Conservation (phyloP, 495 filamentous ascomycete species). For the Hypoxylon rickii region DNA sequence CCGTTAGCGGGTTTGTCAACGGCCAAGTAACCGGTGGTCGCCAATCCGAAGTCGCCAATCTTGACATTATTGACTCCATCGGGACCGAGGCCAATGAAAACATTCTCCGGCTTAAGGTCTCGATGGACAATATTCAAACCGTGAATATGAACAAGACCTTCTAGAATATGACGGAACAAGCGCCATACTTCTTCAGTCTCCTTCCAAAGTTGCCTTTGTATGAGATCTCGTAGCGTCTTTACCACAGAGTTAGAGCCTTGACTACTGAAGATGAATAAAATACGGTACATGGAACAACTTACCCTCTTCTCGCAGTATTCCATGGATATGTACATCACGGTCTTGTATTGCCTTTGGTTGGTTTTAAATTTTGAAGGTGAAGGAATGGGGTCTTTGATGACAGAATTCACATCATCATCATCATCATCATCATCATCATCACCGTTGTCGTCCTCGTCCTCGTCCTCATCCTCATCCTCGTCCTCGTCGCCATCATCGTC, state of each 20-base stretch:
- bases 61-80: constrained; percentile 86
- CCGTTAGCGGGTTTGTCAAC: constrained; percentile 68
- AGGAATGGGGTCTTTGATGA: constrained; percentile 22
- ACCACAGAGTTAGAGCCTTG: not conserved
- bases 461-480: constrained; percentile 47
- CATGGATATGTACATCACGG: constrained; percentile 68
- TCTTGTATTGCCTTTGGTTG: constrained; percentile 41
- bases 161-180: constrained; percentile 86
- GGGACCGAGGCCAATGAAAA: constrained; percentile 70
- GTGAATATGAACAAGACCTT: constrained; percentile 91
- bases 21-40: constrained; percentile 79
- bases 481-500: constrained; percentile 50
- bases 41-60: constrained; percentile 95
- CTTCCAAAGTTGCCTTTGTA: constrained; percentile 72
- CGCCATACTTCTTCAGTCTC: constrained; percentile 83
- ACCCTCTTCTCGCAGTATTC: constrained; percentile 95
- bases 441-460: constrained; percentile 45
- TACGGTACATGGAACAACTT: constrained; percentile 44
- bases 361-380: constrained; percentile 41
- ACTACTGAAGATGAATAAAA: not conserved
- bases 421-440: constrained; percentile 49
- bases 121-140: constrained; percentile 90
- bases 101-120: constrained; percentile 97
- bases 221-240: constrained; percentile 90
- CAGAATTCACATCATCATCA: constrained; percentile 35